phyloP scores from a whole-genome alignment of 257 asterid genomes.

The Salvia rosmarinus region DNA sequence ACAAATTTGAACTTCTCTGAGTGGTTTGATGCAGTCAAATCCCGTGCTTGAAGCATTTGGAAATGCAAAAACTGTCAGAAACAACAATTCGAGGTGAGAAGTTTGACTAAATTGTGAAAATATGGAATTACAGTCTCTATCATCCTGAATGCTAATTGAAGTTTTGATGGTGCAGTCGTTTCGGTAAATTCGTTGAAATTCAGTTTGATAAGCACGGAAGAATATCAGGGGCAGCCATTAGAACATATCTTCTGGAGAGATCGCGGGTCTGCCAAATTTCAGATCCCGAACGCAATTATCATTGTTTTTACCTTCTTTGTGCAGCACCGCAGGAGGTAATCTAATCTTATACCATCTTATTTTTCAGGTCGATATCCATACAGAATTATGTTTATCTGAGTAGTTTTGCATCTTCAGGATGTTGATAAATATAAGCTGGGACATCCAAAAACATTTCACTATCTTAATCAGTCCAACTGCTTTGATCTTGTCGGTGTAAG shows the following conservation, averaged over 20 bases:
- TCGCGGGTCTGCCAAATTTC: conserved; percentile 99
- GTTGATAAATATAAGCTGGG: conserved; percentile 83
- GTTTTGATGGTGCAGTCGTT: conserved; percentile 71
- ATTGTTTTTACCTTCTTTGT: conserved; percentile 94
- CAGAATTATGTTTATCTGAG: conserved; percentile 29
- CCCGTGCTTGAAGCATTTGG: conserved; percentile 99
- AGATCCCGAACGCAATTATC: conserved; percentile 97
- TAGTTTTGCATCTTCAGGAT: conserved; percentile 61
- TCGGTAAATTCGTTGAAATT: conserved; percentile 95
- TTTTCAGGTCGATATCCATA: conserved; percentile 6
- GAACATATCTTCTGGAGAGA: conserved; percentile 97
- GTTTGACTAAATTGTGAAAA: conserved; percentile 1
- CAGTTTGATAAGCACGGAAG: conserved; percentile 91
- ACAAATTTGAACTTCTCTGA: conserved; percentile 26
- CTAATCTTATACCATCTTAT: conserved; percentile 31
- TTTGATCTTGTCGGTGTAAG: conserved; percentile 77
- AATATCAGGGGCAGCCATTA: conserved; percentile 98
- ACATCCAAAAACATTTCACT: conserved; percentile 77
- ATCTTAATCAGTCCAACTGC: conserved; percentile 92
- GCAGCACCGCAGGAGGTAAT: conserved; percentile 93
- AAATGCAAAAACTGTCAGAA: conserved; percentile 98
- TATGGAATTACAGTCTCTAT: not conserved
- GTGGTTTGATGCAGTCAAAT: conserved; percentile 76
- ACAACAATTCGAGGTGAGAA: conserved; percentile 92
- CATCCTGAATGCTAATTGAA: conserved; percentile 23